These are phyloP conservation scores for Colletotrichum sp. DNA, from an alignment of 2,329 filamentous ascomycete genomes.

Conservation along the genomic window DNA sequence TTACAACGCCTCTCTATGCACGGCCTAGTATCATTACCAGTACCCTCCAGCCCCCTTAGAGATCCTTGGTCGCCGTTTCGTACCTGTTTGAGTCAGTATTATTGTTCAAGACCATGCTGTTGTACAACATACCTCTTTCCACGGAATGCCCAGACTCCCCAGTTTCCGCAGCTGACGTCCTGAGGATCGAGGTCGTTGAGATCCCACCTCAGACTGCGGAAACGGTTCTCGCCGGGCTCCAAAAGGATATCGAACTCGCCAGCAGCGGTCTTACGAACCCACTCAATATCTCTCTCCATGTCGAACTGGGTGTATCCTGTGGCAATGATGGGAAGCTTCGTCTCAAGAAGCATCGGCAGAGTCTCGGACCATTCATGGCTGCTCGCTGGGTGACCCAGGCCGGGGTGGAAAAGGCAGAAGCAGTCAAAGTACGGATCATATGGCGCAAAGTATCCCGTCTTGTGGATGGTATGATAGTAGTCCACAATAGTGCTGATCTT, in stretches of 20 bases:
- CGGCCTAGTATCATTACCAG: neutral
- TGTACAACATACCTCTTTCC: constrained; percentile 81
- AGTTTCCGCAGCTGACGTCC: constrained; percentile 94
- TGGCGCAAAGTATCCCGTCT: constrained; percentile 87
- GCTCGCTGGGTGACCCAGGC: constrained; percentile 90
- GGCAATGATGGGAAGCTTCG: constrained; percentile 91
- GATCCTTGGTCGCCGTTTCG: constrained; percentile 64
- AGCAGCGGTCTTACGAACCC: constrained; percentile 82
- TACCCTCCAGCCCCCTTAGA: neutral
- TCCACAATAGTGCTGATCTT: constrained; percentile 99
- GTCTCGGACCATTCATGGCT: constrained; percentile 95
- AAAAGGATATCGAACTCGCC: constrained; percentile 93
- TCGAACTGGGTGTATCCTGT: constrained; percentile 97
- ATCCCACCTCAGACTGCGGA: constrained; percentile 95
- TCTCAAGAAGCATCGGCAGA: constrained; percentile 87
- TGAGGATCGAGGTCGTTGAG: constrained; percentile 94
- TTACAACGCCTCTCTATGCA: constrained; percentile 9
- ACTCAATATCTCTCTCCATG: constrained; percentile 90
- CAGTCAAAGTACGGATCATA: constrained; percentile 99
- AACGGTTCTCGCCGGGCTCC: constrained; percentile 91
- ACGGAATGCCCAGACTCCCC: constrained; percentile 96
- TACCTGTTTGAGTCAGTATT: constrained; percentile 53
- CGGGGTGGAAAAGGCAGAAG: constrained; percentile 96
- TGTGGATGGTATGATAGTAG: constrained; percentile 96
- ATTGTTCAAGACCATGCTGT: constrained; percentile 13